These are phyloP conservation scores for Fusarium verrucosum DNA, from an alignment of 2,329 filamentous ascomycete genomes.

Conservation along the genomic window DNA sequence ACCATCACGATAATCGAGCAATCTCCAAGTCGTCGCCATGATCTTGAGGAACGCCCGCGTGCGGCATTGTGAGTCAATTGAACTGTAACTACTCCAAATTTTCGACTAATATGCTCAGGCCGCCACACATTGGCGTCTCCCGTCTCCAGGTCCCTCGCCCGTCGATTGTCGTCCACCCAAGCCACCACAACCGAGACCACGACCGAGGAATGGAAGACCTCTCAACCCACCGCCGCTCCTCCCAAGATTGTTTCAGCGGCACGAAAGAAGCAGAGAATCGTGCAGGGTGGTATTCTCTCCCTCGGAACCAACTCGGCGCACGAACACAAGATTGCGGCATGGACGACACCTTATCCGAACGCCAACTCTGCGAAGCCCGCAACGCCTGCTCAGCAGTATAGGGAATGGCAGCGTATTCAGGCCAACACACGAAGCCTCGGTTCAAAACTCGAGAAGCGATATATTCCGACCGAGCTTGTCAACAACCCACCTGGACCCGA, in stretches of 20 bases:
- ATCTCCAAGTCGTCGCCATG: conserved; percentile 55
- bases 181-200: conserved; percentile 25
- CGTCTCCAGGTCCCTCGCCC: conserved; percentile 48
- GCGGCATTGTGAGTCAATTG: conserved; percentile 61
- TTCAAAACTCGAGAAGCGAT: conserved; percentile 61
- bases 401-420: conserved; percentile 52
- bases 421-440: conserved; percentile 59
- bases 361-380: conserved; percentile 50
- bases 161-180: conserved; percentile 49
- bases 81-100: background rate
- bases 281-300: conserved; percentile 48
- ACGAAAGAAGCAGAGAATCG: conserved; percentile 49
- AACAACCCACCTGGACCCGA: conserved; percentile 77
- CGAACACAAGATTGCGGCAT: conserved; percentile 47
- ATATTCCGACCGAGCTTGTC: conserved; percentile 73
- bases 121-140: conserved; percentile 61
- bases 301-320: conserved; percentile 49
- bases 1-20: conserved; percentile 33
- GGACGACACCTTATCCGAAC: conserved; percentile 47
- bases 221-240: conserved; percentile 30
- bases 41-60: conserved; percentile 63
- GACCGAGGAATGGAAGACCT: conserved; percentile 38
- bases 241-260: conserved; percentile 41
- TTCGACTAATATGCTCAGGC: conserved; percentile 53
- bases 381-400: conserved; percentile 53